phyloP scores from a whole-genome alignment of 345 rosid species.

The Sisymbrium altissimum region DNA sequence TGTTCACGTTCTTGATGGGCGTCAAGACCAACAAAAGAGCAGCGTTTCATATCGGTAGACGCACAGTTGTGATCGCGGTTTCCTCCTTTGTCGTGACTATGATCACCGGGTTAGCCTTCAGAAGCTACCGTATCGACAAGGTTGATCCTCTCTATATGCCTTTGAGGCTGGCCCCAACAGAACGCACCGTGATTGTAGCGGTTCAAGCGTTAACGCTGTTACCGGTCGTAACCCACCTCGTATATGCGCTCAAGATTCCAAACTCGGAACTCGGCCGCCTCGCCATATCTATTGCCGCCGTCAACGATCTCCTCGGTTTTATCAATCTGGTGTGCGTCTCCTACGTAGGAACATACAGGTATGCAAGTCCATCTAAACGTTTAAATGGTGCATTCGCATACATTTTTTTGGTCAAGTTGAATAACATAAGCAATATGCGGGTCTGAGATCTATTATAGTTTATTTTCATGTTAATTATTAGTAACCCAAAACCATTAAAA shows the following conservation, averaged over 20 bases:
- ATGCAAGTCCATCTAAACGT: background rate
- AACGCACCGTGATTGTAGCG: constrained; percentile 21
- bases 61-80: constrained; percentile 14
- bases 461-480: too few species aligned
- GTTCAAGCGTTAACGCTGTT: constrained; percentile 28
- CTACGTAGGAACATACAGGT: constrained; percentile 27
- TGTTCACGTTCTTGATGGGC: constrained; percentile 47
- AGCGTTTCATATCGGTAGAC: constrained; percentile 7
- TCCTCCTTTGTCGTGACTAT: constrained; percentile 33
- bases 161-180: constrained; percentile 18
- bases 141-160: constrained; percentile 34
- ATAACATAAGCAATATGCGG: too few species aligned
- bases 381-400: too few species aligned
- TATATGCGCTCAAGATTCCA: constrained; percentile 33
- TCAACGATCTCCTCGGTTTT: constrained; percentile 28
- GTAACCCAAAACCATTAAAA: too few species aligned
- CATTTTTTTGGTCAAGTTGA: too few species aligned
- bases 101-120: background rate
- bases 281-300: constrained; percentile 15
- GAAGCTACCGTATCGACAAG: constrained; percentile 19
- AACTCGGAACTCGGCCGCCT: constrained; percentile 31
- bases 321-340: background rate
- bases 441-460: too few species aligned
- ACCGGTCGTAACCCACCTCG: constrained; percentile 29
- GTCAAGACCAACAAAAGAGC: constrained; percentile 45